Percentiles rank a stretch among this genome's conserved stretches.
phyloP scores from a whole-genome alignment of 805 yeast species.

The Millerago galiae region DNA sequence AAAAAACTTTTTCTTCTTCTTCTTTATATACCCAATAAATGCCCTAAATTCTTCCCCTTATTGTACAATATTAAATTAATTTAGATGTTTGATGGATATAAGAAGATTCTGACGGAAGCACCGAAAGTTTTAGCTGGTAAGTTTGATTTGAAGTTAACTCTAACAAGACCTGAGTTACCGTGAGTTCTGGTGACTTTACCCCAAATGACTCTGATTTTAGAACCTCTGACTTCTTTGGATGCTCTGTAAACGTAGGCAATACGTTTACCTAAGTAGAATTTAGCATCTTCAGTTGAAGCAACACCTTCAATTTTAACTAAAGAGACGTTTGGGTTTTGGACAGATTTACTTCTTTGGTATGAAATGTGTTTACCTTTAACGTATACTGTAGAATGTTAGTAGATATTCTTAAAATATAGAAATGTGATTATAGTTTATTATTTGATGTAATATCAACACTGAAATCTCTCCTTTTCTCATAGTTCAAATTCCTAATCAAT shows the following conservation, averaged over 20 bases:
- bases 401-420: too few species aligned
- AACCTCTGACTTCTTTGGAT: conserved; percentile 94
- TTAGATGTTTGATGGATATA: conserved; percentile 99
- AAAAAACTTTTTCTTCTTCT: too few species aligned
- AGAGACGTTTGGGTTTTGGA: conserved; percentile 97
- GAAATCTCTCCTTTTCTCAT: too few species aligned
- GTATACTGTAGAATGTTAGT: conserved; percentile 61
- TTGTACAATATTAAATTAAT: background rate
- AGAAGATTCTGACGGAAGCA: conserved; percentile 99
- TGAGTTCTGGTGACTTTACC: conserved; percentile 98
- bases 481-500: too few species aligned
- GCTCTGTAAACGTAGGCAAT: conserved; percentile 99
- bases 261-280: conserved; percentile 99
- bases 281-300: conserved; percentile 83
- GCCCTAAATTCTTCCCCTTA: background rate
- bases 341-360: conserved; percentile 99
- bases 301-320: conserved; percentile 98
- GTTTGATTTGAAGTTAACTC: conserved; percentile 99
- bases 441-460: too few species aligned
- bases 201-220: conserved; percentile 99
- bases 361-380: conserved; percentile 99
- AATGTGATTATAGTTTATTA: too few species aligned
- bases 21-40: too few species aligned
- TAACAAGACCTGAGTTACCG: conserved; percentile 97
- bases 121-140: conserved; percentile 99